Conservation (phyloP, 2,329 filamentous ascomycete species). For the Conoideocrella luteorostrata region DNA sequence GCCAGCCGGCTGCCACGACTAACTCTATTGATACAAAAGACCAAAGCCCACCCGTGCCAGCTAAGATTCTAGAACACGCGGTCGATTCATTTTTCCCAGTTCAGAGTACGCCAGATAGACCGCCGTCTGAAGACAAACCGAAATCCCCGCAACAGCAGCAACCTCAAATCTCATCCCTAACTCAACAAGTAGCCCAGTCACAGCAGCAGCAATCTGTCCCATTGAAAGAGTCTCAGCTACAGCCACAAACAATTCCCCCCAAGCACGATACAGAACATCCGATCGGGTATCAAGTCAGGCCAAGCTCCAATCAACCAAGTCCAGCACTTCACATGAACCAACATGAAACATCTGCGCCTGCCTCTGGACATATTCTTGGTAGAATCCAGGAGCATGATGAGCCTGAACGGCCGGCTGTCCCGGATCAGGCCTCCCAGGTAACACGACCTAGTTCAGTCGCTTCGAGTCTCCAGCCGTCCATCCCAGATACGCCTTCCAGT, state of each 20-base stretch:
- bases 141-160: not conserved
- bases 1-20: not conserved
- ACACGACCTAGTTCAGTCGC: slow-evolving; percentile 2
- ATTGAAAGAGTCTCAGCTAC: not conserved
- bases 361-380: slow-evolving; percentile 9
- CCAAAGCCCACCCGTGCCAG: slow-evolving; percentile 7
- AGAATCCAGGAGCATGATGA: slow-evolving; percentile 15
- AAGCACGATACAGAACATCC: slow-evolving; percentile 7
- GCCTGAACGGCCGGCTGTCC: not conserved
- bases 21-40: too few species aligned
- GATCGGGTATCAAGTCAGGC: slow-evolving; percentile 6
- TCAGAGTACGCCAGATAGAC: not conserved
- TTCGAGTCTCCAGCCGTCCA: slow-evolving; percentile 5
- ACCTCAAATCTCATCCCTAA: not conserved
- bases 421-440: not conserved
- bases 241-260: too few species aligned
- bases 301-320: not conserved
- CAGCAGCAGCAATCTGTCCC: not conserved
- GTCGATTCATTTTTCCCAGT: slow-evolving; percentile 5
- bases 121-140: not conserved
- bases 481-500: not conserved
- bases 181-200: not conserved
- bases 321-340: not conserved
- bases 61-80: slow-evolving; percentile 3
- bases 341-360: not conserved